Evolutionary conservation across 2,329 filamentous ascomycete genomes (phyloP), one percentile per base, ranked within the genome.

Genomic region (Epichloe glyceriae): DNA sequence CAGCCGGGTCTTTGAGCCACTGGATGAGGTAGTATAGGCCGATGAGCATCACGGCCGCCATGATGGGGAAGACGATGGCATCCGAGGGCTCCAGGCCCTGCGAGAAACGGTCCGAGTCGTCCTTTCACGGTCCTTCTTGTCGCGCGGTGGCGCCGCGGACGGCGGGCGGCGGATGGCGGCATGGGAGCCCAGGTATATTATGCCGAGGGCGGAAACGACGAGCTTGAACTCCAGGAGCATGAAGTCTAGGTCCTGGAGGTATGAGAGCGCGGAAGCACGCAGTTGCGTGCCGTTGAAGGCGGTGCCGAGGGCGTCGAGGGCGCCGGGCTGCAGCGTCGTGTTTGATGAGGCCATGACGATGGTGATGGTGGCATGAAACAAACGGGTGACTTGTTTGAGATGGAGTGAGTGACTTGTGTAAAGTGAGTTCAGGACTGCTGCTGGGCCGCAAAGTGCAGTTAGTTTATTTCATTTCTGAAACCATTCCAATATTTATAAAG

Each of bases 11-110:
- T 56, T 91, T 75, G 50, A 96, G 78, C 78, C 85, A 93, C 64
- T 94, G 88, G 62, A 97, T 88, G 53, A 95, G 73, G 59, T 90
- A 83, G 70, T 97, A 97, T 12, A 97, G 73, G 5, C 81, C 81
- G 41, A 82, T 75, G 8, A 97, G 78, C 1, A 84, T 80, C 10
- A 73, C 61, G 2, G 82, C 88, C 5, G 89, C 90, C 50, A 89
- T 72, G 34, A 96, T 58, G 2, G 91, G 93, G 55, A 96, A 86
- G 59, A 94, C 66, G 57, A 97, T 79, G 46, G 88, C 91, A 66
- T 97, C 91, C 0, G 79, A 82, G 1, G 86, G 82, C 51, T 68
- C 66, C 8, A 82, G 75, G 62, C 54, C 80, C 70, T 57, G 79
- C 2, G 64, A 52, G 45, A 65, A 71, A 11, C 76, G 70, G 19